phyloP scores from a whole-genome alignment of 768 basidiomycete species.

The Phaffia tasmanica region DNA sequence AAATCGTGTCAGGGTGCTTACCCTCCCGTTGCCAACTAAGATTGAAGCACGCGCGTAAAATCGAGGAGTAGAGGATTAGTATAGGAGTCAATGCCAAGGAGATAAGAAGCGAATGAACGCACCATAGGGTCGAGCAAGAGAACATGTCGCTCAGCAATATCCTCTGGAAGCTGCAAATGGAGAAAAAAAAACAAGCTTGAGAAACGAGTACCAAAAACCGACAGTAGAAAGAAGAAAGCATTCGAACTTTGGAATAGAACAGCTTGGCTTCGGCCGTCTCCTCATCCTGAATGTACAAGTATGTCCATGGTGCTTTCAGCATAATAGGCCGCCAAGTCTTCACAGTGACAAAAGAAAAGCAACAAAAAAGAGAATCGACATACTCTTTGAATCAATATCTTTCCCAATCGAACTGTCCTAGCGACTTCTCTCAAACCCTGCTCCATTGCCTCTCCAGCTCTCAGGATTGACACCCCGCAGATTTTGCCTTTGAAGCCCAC shows the following conservation, averaged over 20 bases:
- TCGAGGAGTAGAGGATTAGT: background rate
- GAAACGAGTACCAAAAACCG: background rate
- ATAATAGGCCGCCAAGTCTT: background rate
- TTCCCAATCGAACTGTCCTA: constrained; percentile 78
- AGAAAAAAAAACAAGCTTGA: constrained; percentile 9
- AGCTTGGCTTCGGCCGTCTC: constrained; percentile 86
- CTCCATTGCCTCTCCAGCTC: constrained; percentile 66
- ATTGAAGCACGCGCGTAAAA: background rate
- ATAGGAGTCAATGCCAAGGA: constrained; percentile 7
- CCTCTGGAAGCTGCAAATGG: constrained; percentile 68
- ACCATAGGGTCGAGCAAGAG: constrained; percentile 96
- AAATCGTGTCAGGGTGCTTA: constrained; percentile 5
- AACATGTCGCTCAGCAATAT: constrained; percentile 81
- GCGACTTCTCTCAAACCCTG: constrained; percentile 92
- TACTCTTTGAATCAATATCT: constrained; percentile 93
- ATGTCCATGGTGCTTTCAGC: background rate
- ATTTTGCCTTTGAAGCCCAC: constrained; percentile 95
- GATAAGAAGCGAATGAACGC: constrained; percentile 45
- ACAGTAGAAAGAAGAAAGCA: background rate
- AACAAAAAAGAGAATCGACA: constrained; percentile 28
- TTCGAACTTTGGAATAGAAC: constrained; percentile 71
- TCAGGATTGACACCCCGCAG: constrained; percentile 77
- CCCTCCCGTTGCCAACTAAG: background rate
- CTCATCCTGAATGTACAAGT: constrained; percentile 59
- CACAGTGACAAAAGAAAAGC: background rate